Base-by-base conservation (phyloP, 176 grass and related monocot species). In the Juncus effusus region DNA sequence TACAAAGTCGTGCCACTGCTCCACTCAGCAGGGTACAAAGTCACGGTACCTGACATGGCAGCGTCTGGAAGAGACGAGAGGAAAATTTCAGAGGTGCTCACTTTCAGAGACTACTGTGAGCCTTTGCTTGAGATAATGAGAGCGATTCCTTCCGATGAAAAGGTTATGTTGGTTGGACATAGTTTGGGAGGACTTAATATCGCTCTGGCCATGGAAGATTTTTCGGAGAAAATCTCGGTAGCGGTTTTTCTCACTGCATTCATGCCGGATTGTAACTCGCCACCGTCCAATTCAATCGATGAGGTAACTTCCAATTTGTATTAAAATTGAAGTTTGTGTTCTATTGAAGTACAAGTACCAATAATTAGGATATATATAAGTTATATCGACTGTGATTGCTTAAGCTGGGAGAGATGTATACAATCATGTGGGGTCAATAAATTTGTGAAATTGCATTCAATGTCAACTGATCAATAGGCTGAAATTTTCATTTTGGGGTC, bases 191-290 rank as follows among this genome's bases (percentile, higher is more conserved):
- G 88, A 15, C 3, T 86, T 0, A 89, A 13, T 67, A 38, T 89
- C 2, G 80, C 93, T 5, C 16, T 91, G 13, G 93, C 93, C 49
- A 72, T 77, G 74, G 92, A 96, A 79, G 10, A 68, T 62, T 96
- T 96, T 74, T 87, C 85, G 2, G 82, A 91, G 61, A 96, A 85
- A 79, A 41, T 96, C 51, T 87, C 87, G 47, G 84, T 65, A 52
- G 82, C 72, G 2, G 87, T 96, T 40, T 96, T 96, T 72, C 39
- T 91, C 38, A 50, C 79, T 35, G 87, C 87, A 6, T 87, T 85
- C 76, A 83, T 87, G 87, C 84, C 92, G 36, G 84, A 81, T 56
- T 60, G 6, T 56, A 36, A 16, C 1, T 63, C 77, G 28, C 64
- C 10, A 13, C 87, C 92, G 5, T 82, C 84, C 4, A 37, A 76